Evolutionary conservation across 192 early-diverging fungal species (phyloP).

Genomic region (Podila epicladia): DNA sequence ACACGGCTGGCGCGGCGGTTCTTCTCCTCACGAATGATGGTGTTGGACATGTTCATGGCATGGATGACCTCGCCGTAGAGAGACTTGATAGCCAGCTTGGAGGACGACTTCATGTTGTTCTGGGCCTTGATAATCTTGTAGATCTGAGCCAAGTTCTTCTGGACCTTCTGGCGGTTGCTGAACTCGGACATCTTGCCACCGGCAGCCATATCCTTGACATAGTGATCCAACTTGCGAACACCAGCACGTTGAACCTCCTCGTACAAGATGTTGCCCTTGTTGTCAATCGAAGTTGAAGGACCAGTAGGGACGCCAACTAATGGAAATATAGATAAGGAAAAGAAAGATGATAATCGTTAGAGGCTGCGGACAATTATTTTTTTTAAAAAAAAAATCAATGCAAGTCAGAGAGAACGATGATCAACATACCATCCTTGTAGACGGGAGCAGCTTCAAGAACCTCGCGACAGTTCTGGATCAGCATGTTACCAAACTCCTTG

Average conservation of each 20-base stretch:
- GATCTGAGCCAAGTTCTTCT: constrained; percentile 80
- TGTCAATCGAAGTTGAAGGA: constrained; percentile 82
- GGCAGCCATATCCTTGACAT: constrained; percentile 88
- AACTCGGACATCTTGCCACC: constrained; percentile 78
- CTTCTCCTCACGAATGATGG: constrained; percentile 69
- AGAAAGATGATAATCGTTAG: constrained; percentile 2
- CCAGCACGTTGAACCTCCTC: constrained; percentile 84
- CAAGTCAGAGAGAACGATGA: background rate
- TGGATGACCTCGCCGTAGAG: constrained; percentile 79
- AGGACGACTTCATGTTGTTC: constrained; percentile 80
- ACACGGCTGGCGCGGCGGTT: constrained; percentile 56
- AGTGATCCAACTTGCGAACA: constrained; percentile 91
- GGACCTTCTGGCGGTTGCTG: constrained; percentile 78
- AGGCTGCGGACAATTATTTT: background rate
- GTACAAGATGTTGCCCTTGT: constrained; percentile 86
- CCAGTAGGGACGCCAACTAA: constrained; percentile 85
- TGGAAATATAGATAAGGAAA: background rate
- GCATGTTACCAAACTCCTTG: constrained; percentile 79
- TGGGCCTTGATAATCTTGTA: constrained; percentile 84
- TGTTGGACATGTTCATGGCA: constrained; percentile 79
- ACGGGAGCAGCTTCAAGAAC: constrained; percentile 81
- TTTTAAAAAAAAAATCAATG: constrained; percentile 9
- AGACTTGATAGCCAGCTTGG: constrained; percentile 73
- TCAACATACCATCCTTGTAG: constrained; percentile 84
- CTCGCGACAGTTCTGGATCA: constrained; percentile 91